Base-by-base conservation (phyloP, 192 early-diverging fungal species). In the Phycomyces nitens region DNA sequence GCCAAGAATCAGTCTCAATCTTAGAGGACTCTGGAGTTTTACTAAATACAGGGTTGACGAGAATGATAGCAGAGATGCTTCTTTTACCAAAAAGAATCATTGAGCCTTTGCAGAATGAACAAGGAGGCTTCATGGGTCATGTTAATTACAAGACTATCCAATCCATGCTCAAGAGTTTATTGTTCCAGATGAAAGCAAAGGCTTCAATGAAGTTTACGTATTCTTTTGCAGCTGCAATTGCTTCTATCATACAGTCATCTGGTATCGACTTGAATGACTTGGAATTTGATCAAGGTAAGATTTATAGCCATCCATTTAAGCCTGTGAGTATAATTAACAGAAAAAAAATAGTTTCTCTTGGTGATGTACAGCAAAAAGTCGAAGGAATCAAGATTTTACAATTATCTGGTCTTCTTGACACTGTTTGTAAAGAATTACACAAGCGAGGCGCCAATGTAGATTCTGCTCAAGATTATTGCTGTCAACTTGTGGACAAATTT, bases 381-480 rank as follows among this genome's bases (percentile, higher is more conserved):
- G 39, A 63, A 9, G 49, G 61, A n/a, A 44, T 63, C 16, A 21
- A 41, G 5, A 39, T 63, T 3, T 34, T 63, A 40, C 61, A 63
- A 40, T 15, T 7, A 20, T 27, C 44, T 18, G 43, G 43, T 26
- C n/a, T 52, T 16, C 38, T 63, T 23, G 22, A 54, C 21, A n/a
- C 10, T 10, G 44, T 38, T 51, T 53, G 39, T 40, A 38, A 20
- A 40, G 38, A 42, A 21, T 41, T 52, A 9, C 16, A 29, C 22
- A 23, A 52, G 9, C 38, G 20, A 20, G 21, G 12, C 21, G 38
- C 14, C 12, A 8, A 58, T 22, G 18, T 38, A 40, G 56, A 39
- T 38, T 39, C 39, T 21, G n/a, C 34, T 7, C 20, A 52, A 26
- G 38, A 41, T 12, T 63, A 53, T 21, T 63, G 39, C n/a, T 53